phyloP scores from a whole-genome alignment of 1,139 yeast species.

The Sugiyamaella grinbergsii region DNA sequence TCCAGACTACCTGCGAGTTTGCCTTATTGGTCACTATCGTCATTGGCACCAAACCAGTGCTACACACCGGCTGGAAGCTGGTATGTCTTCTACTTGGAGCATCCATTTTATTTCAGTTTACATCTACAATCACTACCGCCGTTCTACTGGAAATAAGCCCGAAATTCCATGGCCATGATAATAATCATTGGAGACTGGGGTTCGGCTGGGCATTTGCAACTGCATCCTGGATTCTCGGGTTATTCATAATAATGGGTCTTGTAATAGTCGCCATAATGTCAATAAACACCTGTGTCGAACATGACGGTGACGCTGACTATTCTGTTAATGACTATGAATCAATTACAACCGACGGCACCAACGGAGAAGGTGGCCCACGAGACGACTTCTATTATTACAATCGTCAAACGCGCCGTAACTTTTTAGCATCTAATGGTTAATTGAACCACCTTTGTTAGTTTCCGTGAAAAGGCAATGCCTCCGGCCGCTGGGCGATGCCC shows the following conservation, averaged over 20 bases:
- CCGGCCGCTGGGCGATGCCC: too few relatives aligned
- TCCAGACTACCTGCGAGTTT: slow-evolving; percentile 31
- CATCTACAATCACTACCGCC: slow-evolving; percentile 26
- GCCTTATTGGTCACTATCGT: slow-evolving; percentile 17
- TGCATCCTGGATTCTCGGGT: slow-evolving; percentile 27
- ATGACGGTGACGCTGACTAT: slow-evolving; percentile 14
- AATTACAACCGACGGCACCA: slow-evolving; percentile 20
- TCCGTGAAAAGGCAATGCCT: too few relatives aligned
- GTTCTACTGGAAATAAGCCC: slow-evolving; percentile 26
- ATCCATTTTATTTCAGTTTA: slow-evolving; percentile 23
- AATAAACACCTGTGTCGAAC: slow-evolving; percentile 21
- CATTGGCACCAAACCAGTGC: slow-evolving; percentile 24
- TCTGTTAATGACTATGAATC: slow-evolving; percentile 30
- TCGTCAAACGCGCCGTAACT: slow-evolving; percentile 19
- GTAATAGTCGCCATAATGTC: slow-evolving; percentile 30
- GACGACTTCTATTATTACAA: slow-evolving; percentile 31
- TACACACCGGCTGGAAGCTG: slow-evolving; percentile 30
- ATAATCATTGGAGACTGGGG: slow-evolving; percentile 30
- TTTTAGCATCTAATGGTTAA: slow-evolving; percentile 12
- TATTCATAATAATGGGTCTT: slow-evolving; percentile 24
- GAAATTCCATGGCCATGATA: slow-evolving; percentile 22
- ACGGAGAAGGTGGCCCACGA: slow-evolving; percentile 22
- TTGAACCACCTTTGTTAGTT: neutral
- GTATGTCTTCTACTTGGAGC: slow-evolving; percentile 23
- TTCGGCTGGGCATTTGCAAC: slow-evolving; percentile 30